Evolutionary conservation across 306 rosid species (phyloP).

Genomic region (Trifolium fragiferum): DNA sequence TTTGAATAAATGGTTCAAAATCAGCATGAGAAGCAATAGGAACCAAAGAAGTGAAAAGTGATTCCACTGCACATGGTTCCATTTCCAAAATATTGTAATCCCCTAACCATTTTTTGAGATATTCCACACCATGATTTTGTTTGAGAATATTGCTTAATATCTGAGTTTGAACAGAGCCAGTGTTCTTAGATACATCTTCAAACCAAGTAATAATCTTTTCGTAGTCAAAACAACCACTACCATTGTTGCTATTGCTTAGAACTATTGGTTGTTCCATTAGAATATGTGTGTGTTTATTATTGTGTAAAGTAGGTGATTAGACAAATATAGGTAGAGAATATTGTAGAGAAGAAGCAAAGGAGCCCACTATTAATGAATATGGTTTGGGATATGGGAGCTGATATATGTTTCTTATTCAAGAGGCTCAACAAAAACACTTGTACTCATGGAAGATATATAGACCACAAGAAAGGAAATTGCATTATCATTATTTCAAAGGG

Average conservation of each 20-base stretch:
- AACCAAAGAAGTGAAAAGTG: slow-evolving; percentile 75
- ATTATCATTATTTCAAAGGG: neutral
- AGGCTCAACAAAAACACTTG: neutral
- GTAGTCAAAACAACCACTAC: slow-evolving; percentile 7
- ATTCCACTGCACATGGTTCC: slow-evolving; percentile 69
- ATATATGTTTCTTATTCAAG: neutral
- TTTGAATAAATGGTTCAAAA: slow-evolving; percentile 78
- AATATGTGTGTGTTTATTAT: neutral
- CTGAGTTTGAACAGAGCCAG: slow-evolving; percentile 64
- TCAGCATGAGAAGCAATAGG: slow-evolving; percentile 83
- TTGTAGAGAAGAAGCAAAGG: neutral
- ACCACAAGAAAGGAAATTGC: neutral
- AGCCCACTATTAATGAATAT: neutral
- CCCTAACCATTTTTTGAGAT: slow-evolving; percentile 74
- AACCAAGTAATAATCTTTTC: slow-evolving; percentile 70
- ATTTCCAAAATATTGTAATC: slow-evolving; percentile 55
- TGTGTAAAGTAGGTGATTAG: neutral
- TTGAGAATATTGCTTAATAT: slow-evolving; percentile 71
- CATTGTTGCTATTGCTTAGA: slow-evolving; percentile 40
- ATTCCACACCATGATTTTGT: slow-evolving; percentile 70
- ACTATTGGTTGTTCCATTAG: slow-evolving; percentile 59
- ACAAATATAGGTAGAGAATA: slow-evolving; percentile 1
- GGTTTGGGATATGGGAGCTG: neutral
- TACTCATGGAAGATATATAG: neutral
- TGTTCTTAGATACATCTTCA: slow-evolving; percentile 62